Percentiles rank a stretch among this genome's conserved stretches.
Conservation (phyloP, 1,284 basidiomycete species). For the Tilletia walkeri region DNA sequence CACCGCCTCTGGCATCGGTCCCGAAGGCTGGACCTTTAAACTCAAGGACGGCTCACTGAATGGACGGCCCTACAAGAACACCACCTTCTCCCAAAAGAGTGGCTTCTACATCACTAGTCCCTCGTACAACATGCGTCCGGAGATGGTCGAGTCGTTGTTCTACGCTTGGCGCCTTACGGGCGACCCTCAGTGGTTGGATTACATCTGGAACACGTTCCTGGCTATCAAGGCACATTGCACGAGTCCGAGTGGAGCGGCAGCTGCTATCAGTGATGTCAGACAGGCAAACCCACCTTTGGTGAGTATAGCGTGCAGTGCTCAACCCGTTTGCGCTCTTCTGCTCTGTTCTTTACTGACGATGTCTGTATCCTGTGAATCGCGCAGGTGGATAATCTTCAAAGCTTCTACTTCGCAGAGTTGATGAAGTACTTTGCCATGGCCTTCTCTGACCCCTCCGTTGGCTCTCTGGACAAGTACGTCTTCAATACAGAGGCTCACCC, state of each 20-base stretch:
- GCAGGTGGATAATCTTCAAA: slow-evolving; percentile 40
- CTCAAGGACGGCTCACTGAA: slow-evolving; percentile 29
- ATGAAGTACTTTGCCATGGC: slow-evolving; percentile 49
- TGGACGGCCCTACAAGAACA: slow-evolving; percentile 24
- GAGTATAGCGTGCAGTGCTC: background rate
- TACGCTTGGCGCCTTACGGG: slow-evolving; percentile 44
- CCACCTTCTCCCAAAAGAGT: slow-evolving; percentile 30
- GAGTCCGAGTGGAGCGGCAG: slow-evolving; percentile 28
- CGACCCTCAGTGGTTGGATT: slow-evolving; percentile 27
- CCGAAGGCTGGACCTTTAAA: slow-evolving; percentile 42
- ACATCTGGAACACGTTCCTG: slow-evolving; percentile 22
- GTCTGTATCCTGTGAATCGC: too few species aligned
- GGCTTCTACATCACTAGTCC: slow-evolving; percentile 39
- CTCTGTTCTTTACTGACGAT: too few species aligned
- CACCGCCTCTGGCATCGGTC: slow-evolving; percentile 41
- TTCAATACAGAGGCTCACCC: slow-evolving; percentile 52
- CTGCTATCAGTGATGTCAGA: slow-evolving; percentile 34
- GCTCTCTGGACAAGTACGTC: slow-evolving; percentile 41
- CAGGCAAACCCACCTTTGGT: slow-evolving; percentile 15
- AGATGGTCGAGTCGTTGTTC: slow-evolving; percentile 46
- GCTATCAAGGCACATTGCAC: slow-evolving; percentile 4
- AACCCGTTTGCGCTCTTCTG: too few species aligned
- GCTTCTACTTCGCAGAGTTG: slow-evolving; percentile 44
- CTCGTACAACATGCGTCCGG: slow-evolving; percentile 44
- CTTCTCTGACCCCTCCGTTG: slow-evolving; percentile 37